Evolutionary conservation across 73 alveolate genomes (phyloP).

Genomic region (Stentor coeruleus): DNA sequence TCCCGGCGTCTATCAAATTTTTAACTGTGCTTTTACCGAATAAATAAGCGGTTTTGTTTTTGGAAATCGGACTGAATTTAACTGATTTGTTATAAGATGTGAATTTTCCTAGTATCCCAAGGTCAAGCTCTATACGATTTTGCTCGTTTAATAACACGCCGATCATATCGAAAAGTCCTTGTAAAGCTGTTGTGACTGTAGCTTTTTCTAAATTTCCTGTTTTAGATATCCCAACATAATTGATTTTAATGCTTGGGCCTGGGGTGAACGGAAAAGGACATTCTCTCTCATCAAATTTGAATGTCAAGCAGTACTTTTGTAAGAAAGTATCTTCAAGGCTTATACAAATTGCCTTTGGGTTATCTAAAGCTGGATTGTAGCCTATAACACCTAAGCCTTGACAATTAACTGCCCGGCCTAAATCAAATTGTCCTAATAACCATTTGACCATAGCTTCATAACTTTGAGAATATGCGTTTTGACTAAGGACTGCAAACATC

Average conservation of each 20-base stretch:
- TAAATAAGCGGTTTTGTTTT: conserved; percentile 49
- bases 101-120: conserved; percentile 51
- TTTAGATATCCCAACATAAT: conserved; percentile 59
- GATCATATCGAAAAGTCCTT: conserved; percentile 50
- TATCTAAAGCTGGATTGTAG: conserved; percentile 41
- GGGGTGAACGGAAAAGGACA: conserved; percentile 28
- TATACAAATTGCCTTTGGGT: conserved; percentile 43
- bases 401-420: conserved; percentile 54
- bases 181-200: conserved; percentile 33
- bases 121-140: conserved; percentile 49
- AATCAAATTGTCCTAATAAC: conserved; percentile 52
- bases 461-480: conserved; percentile 47
- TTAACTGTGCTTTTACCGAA: conserved; percentile 66
- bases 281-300: conserved; percentile 42
- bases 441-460: conserved; percentile 59
- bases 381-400: conserved; percentile 51
- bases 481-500: conserved; percentile 48
- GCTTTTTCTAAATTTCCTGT: conserved; percentile 49
- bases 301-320: conserved; percentile 36
- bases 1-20: conserved; percentile 48
- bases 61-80: conserved; percentile 51
- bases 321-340: conserved; percentile 46
- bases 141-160: conserved; percentile 53
- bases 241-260: conserved; percentile 63
- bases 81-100: conserved; percentile 38